Conservation (phyloP, 148 eudicot genomes). For the Limonium bicolor region DNA sequence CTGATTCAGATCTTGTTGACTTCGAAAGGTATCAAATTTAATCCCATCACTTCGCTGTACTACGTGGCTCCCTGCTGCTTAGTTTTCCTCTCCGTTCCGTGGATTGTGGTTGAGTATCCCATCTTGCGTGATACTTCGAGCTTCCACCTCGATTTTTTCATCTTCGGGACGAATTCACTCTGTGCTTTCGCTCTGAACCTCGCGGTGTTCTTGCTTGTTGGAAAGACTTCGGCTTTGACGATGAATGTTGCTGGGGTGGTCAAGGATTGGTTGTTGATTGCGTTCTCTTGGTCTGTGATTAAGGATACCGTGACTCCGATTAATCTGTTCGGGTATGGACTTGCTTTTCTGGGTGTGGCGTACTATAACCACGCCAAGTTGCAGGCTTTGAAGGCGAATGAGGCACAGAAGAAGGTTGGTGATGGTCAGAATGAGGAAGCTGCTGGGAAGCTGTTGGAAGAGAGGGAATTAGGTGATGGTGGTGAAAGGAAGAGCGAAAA, state of each 20-base stretch:
- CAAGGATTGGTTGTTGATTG: slow-evolving; percentile 66
- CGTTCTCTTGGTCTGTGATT: slow-evolving; percentile 61
- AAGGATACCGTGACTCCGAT: slow-evolving; percentile 52
- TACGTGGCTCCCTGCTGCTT: slow-evolving; percentile 61
- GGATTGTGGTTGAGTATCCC: slow-evolving; percentile 56
- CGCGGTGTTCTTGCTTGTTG: slow-evolving; percentile 60
- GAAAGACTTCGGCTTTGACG: slow-evolving; percentile 59
- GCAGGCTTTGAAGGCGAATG: slow-evolving; percentile 53
- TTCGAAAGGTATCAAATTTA: slow-evolving; percentile 41
- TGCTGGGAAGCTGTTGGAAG: slow-evolving; percentile 31
- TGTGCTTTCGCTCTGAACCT: slow-evolving; percentile 66
- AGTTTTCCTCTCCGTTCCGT: slow-evolving; percentile 41
- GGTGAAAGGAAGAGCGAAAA: slow-evolving; percentile 22
- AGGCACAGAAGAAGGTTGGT: slow-evolving; percentile 37
- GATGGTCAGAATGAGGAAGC: slow-evolving; percentile 33
- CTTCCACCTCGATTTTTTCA: slow-evolving; percentile 37
- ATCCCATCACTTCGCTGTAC: slow-evolving; percentile 43
- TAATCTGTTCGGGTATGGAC: slow-evolving; percentile 41
- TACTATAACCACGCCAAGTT: slow-evolving; percentile 49
- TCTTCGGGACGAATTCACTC: slow-evolving; percentile 44
- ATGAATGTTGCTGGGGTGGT: slow-evolving; percentile 78
- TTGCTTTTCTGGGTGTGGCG: slow-evolving; percentile 51
- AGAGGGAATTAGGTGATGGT: slow-evolving; percentile 18
- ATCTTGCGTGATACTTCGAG: slow-evolving; percentile 27
- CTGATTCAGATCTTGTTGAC: slow-evolving; percentile 44